A percentile compares a stretch with the other conserved stretches of the same genome.
Evolutionary conservation across 2,329 filamentous ascomycete genomes (phyloP).

Genomic region (Cladophialophora bantiana): DNA sequence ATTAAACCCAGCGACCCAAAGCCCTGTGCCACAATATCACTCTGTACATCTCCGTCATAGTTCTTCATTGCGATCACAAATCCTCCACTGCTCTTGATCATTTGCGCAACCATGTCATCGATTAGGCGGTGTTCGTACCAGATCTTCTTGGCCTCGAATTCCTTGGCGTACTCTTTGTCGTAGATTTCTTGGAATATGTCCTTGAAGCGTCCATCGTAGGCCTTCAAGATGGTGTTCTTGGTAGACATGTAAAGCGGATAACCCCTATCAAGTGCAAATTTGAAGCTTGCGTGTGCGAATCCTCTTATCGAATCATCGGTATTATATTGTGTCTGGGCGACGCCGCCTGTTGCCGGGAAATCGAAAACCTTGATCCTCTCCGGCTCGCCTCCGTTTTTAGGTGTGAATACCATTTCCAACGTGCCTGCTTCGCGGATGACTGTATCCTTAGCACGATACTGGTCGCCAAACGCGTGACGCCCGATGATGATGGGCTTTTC

Average conservation of each 20-base stretch:
- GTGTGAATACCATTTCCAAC: slow-evolving; percentile 93
- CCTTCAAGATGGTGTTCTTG: slow-evolving; percentile 99
- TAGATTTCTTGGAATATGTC: slow-evolving; percentile 99
- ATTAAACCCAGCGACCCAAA: slow-evolving; percentile 98
- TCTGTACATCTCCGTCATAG: slow-evolving; percentile 99
- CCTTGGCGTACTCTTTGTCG: slow-evolving; percentile 81
- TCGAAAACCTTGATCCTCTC: slow-evolving; percentile 89
- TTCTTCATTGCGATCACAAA: slow-evolving; percentile 99
- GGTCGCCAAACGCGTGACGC: slow-evolving; percentile 96
- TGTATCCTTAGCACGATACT: slow-evolving; percentile 95
- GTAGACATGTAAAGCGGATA: slow-evolving; percentile 99
- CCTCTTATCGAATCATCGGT: slow-evolving; percentile 93
- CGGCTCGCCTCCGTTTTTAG: slow-evolving; percentile 72
- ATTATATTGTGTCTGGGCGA: slow-evolving; percentile 97
- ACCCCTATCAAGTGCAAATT: slow-evolving; percentile 85
- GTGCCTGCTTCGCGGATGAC: slow-evolving; percentile 84
- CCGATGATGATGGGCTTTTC: slow-evolving; percentile 99
- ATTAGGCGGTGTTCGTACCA: slow-evolving; percentile 99
- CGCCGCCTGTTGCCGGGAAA: slow-evolving; percentile 84
- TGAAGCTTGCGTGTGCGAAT: slow-evolving; percentile 96
- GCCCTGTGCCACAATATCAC: slow-evolving; percentile 96
- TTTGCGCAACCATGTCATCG: slow-evolving; percentile 99
- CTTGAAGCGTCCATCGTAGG: slow-evolving; percentile 98
- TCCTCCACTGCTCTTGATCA: slow-evolving; percentile 98
- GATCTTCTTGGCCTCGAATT: slow-evolving; percentile 90